Evolutionary conservation across 495 filamentous ascomycete genomes (phyloP), one percentile per base, ranked within the genome.

Genomic region (Neurospora sp.): DNA sequence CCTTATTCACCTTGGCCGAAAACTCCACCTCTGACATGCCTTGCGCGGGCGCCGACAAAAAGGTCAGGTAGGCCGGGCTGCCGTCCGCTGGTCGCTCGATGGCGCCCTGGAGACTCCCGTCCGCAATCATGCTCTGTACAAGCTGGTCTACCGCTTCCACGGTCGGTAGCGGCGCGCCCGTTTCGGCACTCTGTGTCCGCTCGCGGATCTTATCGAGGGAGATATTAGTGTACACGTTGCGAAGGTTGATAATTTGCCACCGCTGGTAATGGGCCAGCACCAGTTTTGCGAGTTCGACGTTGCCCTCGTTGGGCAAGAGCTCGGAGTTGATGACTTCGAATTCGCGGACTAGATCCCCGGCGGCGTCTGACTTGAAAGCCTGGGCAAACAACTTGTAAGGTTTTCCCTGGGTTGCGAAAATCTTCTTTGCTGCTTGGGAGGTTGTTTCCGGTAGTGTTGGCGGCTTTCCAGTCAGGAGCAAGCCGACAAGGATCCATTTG

Each of bases 401-500:
- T 75, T 88, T 93, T 42, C 88, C 86, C 22, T 92, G 74, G 6
- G 83, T 80, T 65, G 85, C 85, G 72, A 90, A 91, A 4, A 80
- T 75, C 74, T 91, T 92, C 68, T 84, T 80, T 12, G 89, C 85
- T 41, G 81, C 75, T 1, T 79, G 71, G 72, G 84, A 80, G 20
- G 85, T 80, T 42, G 73, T 73, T 42, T 76, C 27, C 11, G 80
- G 83, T 31, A 78, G 79, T 75, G 82, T 76, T 6, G 73, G 78
- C 11, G 91, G 87, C 81, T 88, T 91, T 77, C 95, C 95, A 53
- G 90, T 82, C 22, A 86, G 83, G 11, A 98, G 84, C 44, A 97
- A 82, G 42, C 89, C 87, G 5, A 94, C 87, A n/a, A 99, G 82
- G 10, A 96, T 80, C 91, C 93, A 97, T 82, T 96, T 98, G 80